Evolutionary conservation across 257 asterid genomes (phyloP), one percentile per base, ranked within the genome.

Genomic region (Mitragyna speciosa): DNA sequence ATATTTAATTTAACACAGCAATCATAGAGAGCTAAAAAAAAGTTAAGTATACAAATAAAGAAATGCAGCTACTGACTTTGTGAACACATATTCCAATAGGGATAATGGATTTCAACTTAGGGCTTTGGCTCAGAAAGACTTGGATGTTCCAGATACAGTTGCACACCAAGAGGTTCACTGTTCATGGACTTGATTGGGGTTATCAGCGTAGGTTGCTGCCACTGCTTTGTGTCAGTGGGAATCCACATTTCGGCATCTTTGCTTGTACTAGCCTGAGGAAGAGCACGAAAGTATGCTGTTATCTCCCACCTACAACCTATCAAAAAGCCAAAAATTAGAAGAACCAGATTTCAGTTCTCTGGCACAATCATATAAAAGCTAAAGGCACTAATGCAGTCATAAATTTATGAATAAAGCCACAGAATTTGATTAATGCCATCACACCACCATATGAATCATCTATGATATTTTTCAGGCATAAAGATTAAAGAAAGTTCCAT

Each of bases 291-390:
- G 81, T 92, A 95, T 71, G 89, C 95, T 3, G 90, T 90, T 82
- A 95, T 91, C 76, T 95, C 99, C 99, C 98, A 95, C 88, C 94
- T 93, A 88, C 96, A 93, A 84, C 89, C 99, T 93, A 81, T 78
- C 47, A 17, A 75, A 31, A 63, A 73, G 71, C 49, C 66, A 66
- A 76, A 73, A 16, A 52, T 22, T 49, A 36, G 65, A 20, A 47
- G 59, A 43, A 41, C 48, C 49, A 16, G 24, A 63, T 14, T 49
- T 19, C 64, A 64, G 49, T 30, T 26, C 17, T 19, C 73, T 5
- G 79, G 31, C n/a, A 63, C 5, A 61, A 77, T 59, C 49, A 77
- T n/a, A 15, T 33, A 10, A 28, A 64, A 28, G 59, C 54, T 5
- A 68, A 63, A 61, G 36, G 48, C 48, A 64, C 59, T n/a, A 26